Evolutionary conservation across 352 stramenopile genomes (phyloP).

Genomic region (Phytophthora europaea): DNA sequence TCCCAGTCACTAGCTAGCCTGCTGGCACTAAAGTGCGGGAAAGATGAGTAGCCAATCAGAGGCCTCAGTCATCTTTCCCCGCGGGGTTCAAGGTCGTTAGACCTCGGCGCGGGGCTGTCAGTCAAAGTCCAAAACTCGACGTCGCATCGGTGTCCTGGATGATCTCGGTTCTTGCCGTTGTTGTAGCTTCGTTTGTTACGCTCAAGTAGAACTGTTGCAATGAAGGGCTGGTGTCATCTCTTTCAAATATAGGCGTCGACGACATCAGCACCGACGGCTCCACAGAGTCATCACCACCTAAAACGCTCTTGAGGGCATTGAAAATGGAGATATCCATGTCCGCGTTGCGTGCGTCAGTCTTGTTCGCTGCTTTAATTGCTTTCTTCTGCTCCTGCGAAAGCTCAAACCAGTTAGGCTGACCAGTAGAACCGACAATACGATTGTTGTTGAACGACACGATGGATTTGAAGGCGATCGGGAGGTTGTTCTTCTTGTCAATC

Average conservation of each 20-base stretch:
- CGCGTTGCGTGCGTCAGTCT: background rate
- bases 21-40: too few relatives aligned
- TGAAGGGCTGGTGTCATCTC: too few relatives aligned
- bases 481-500: background rate
- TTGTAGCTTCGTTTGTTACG: too few relatives aligned
- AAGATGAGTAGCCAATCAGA: too few relatives aligned
- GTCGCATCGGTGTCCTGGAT: too few relatives aligned
- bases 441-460: background rate
- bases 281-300: background rate
- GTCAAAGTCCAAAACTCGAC: too few relatives aligned
- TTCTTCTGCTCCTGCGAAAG: background rate
- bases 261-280: background rate
- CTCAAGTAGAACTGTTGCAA: background rate
- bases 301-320: background rate
- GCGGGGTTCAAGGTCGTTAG: too few relatives aligned
- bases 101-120: too few relatives aligned
- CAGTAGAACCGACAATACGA: background rate
- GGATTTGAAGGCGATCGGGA: background rate
- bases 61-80: too few relatives aligned
- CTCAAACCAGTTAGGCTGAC: background rate
- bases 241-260: background rate
- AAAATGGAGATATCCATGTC: background rate
- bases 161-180: too few relatives aligned
- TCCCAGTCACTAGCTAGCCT: too few relatives aligned
- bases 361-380: background rate